phyloP scores from a whole-genome alignment of 139 green algal species.

The Picochlorum sp. region DNA sequence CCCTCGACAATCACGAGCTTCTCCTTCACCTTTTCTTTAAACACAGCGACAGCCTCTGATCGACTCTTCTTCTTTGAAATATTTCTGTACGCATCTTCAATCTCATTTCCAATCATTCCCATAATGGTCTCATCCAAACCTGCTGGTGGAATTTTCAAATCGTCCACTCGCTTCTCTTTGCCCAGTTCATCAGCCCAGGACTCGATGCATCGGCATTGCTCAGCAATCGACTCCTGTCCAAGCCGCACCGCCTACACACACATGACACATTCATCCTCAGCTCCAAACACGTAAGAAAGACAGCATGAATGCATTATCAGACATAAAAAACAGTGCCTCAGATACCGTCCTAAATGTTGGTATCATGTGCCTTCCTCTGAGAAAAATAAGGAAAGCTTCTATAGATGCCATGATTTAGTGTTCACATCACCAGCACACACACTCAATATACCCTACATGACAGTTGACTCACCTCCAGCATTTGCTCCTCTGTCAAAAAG shows the following conservation, averaged over 20 bases:
- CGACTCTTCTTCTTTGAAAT: constrained; percentile 43
- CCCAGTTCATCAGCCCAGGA: constrained; percentile 59
- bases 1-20: constrained; percentile 16
- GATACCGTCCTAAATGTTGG: constrained; percentile 33
- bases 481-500: constrained; percentile 84
- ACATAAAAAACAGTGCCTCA: constrained; percentile 9
- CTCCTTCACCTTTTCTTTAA: constrained; percentile 20
- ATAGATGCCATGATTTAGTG: constrained; percentile 19
- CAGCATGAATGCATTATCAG: background rate
- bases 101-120: constrained; percentile 18
- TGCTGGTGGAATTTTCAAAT: constrained; percentile 36
- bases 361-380: constrained; percentile 9
- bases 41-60: constrained; percentile 10
- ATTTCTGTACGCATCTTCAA: constrained; percentile 24
- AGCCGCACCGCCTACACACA: constrained; percentile 40
- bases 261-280: too few species aligned
- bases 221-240: constrained; percentile 48
- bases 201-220: constrained; percentile 59
- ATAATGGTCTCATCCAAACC: constrained; percentile 45
- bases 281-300: too few species aligned
- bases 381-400: background rate
- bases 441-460: background rate
- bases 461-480: constrained; percentile 58
- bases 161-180: constrained; percentile 55
- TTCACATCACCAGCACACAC: constrained; percentile 9